Evolutionary conservation across 306 rosid species (phyloP), one percentile per base, ranked within the genome.

Genomic region (Cicer chorassanicum): DNA sequence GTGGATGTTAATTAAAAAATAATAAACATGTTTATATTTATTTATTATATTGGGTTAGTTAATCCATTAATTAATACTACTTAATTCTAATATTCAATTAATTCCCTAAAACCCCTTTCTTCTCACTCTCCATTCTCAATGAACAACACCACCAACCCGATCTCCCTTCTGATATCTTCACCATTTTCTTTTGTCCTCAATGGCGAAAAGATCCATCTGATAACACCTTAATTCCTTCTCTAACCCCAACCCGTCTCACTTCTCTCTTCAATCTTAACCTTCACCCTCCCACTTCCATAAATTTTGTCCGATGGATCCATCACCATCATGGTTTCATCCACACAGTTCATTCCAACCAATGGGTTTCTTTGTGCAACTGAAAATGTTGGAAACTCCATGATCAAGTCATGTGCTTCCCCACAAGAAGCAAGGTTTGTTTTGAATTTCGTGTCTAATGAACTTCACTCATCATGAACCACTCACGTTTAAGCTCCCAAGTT

Each of bases 241-340:
- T 92, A 11, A 79, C 90, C 71, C 82, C 92, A 1, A 50, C 88
- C 21, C 88, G 79, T 64, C 85, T 92, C 62, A 83, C 89, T 18
- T 50, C 88, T 9, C 82, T 92, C 72, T 79, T 90, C 79, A 7
- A 74, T 51, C 89, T 82, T 79, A 73, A 85, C 72, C 92, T 82
- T 19, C 36, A 86, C 34, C 96, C 98, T 24, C 80, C 71, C 18
- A 82, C 83, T 36, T 96, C 96, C 29, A 61, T 92, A 1, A 79
- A 53, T 13, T 92, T 92, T 85, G 89, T 87, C 90, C 74, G 72
- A 55, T 92, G 90, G 92, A 89, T 90, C 75, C 80, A 65, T 9
- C 66, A 15, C 40, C 24, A 77, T 29, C 90, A 85, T 8, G 70
- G 85, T 9, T 90, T 76, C 84, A 65, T 21, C 9, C 98, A 84